These are phyloP conservation scores for Trichoderma sp. DNA, from an alignment of 2,329 filamentous ascomycete genomes.

Conservation along the genomic window DNA sequence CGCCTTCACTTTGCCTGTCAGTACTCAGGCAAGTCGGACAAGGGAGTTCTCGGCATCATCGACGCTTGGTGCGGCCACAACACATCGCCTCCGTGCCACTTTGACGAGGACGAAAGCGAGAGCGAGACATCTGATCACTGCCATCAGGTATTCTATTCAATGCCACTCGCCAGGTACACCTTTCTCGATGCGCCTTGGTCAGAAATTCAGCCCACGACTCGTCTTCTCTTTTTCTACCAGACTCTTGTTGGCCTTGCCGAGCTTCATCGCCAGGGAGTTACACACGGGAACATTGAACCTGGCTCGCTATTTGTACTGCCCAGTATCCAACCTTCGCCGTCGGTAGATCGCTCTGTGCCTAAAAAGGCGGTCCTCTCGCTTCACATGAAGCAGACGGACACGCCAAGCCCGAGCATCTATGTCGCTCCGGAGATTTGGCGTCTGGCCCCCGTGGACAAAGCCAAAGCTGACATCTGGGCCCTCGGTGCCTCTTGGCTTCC, in stretches of 20 bases:
- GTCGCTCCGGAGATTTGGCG: conserved; percentile 5
- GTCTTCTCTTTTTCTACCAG: conserved; percentile 9
- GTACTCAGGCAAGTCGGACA: background rate
- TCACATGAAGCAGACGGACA: background rate
- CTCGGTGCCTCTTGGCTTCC: conserved; percentile 17
- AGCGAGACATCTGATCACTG: background rate
- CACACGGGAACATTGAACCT: background rate
- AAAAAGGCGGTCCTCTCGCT: conserved; percentile 6
- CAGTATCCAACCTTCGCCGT: background rate
- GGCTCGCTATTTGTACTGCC: background rate
- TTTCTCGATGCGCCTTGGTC: conserved; percentile 5
- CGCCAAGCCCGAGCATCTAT: background rate
- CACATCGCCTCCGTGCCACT: background rate
- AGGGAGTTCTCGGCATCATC: conserved; percentile 8
- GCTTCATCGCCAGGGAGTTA: background rate
- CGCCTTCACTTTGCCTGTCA: background rate
- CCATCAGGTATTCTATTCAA: background rate
- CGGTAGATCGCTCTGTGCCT: background rate
- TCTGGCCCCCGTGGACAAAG: background rate
- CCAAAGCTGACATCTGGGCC: background rate
- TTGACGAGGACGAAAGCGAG: background rate
- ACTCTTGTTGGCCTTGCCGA: background rate
- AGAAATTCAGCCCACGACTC: background rate
- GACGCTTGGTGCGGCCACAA: conserved; percentile 4
- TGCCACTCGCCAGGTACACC: conserved; percentile 3